These are phyloP conservation scores for Wickerhamiella vanderwaltii DNA, from an alignment of 805 yeast genomes.

Conservation along the genomic window DNA sequence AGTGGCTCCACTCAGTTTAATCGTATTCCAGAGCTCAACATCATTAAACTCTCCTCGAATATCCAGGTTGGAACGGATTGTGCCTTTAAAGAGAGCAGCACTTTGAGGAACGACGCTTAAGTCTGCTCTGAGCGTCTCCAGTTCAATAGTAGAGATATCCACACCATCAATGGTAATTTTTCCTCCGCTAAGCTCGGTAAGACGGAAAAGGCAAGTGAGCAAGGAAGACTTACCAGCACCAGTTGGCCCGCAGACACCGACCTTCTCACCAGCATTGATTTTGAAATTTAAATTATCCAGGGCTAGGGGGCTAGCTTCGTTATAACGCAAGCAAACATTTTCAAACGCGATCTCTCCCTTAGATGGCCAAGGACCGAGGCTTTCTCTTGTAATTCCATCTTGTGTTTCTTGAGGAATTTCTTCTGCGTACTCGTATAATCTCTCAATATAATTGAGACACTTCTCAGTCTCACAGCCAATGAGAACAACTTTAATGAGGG, in stretches of 20 bases:
- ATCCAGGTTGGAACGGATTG: constrained; percentile 63
- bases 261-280: constrained; percentile 48
- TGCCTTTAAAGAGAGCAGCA: constrained; percentile 72
- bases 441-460: constrained; percentile 67
- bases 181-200: constrained; percentile 46
- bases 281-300: constrained; percentile 42
- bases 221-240: constrained; percentile 82
- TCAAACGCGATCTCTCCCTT: constrained; percentile 46
- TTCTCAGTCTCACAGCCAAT: constrained; percentile 62
- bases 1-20: constrained; percentile 46
- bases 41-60: constrained; percentile 54
- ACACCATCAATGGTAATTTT: constrained; percentile 53
- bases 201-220: constrained; percentile 53
- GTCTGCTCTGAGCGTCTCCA: constrained; percentile 55
- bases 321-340: constrained; percentile 46
- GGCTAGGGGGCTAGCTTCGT: constrained; percentile 54
- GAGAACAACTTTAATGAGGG: constrained; percentile 48
- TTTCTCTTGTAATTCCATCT: constrained; percentile 30
- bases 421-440: constrained; percentile 53
- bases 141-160: constrained; percentile 51
- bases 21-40: constrained; percentile 52
- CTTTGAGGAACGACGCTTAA: constrained; percentile 82
- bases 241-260: constrained; percentile 82
- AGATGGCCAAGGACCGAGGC: constrained; percentile 64
- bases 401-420: constrained; percentile 53